These are phyloP conservation scores for Solanum paucissectum DNA, from an alignment of 257 asterid genomes.

Conservation along the genomic window DNA sequence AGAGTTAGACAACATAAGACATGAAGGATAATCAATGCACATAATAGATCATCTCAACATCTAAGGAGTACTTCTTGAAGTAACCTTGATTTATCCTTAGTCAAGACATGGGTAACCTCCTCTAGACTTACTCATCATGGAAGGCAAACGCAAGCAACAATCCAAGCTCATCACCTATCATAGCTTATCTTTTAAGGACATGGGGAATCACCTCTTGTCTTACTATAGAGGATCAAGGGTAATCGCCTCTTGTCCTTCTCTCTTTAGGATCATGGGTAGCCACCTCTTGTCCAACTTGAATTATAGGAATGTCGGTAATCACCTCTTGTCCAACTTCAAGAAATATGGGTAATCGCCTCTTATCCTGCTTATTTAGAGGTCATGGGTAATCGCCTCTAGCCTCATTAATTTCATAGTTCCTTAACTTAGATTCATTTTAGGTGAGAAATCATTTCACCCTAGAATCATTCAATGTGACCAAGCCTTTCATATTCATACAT, in stretches of 20 bases:
- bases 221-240: not conserved
- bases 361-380: not conserved
- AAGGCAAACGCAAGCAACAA: not conserved
- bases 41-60: not conserved
- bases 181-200: not conserved
- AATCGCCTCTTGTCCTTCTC: not conserved
- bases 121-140: not conserved
- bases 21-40: not conserved
- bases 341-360: not conserved
- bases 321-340: not conserved
- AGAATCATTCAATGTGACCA: not conserved
- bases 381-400: not conserved
- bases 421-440: not conserved
- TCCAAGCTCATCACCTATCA: not conserved
- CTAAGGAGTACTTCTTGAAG: not conserved
- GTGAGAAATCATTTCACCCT: not conserved
- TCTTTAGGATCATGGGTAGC: not conserved
- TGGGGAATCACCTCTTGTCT: not conserved
- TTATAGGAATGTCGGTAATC: not conserved
- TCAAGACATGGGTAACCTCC: not conserved
- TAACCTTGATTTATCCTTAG: not conserved
- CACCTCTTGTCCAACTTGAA: not conserved
- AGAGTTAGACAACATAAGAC: not conserved
- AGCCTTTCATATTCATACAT: not conserved
- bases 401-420: not conserved